Conservation (phyloP, 164 flowering plant species). For the Dillenia suffruticosa region DNA sequence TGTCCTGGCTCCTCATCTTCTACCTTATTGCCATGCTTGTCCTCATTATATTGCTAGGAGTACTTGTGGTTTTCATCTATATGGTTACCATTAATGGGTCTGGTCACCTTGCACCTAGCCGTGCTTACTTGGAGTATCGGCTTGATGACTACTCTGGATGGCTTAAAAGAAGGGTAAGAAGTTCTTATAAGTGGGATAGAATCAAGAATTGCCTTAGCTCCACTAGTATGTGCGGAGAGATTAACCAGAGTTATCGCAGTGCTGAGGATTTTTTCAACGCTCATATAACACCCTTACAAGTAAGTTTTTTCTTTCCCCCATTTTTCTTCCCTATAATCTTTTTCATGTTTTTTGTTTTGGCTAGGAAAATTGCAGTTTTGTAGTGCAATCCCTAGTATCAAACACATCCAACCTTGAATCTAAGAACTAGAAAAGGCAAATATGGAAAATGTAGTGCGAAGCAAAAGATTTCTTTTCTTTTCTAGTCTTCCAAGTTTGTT, state of each 20-base stretch:
- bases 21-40: conserved; percentile 78
- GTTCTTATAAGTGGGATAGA: conserved; percentile 78
- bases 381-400: background rate
- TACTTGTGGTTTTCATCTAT: conserved; percentile 59
- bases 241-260: conserved; percentile 64
- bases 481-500: too few relatives aligned
- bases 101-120: conserved; percentile 69
- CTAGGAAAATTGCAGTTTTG: background rate
- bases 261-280: conserved; percentile 90
- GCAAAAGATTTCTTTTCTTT: background rate
- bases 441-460: background rate
- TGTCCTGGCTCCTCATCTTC: conserved; percentile 54
- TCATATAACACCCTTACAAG: conserved; percentile 75
- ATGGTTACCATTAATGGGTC: conserved; percentile 71
- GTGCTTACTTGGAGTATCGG: conserved; percentile 73
- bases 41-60: conserved; percentile 50
- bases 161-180: conserved; percentile 53
- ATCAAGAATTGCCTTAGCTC: conserved; percentile 67
- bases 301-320: conserved; percentile 11
- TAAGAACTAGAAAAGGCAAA: background rate
- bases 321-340: background rate
- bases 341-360: background rate
- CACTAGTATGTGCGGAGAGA: conserved; percentile 49
- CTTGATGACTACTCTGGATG: conserved; percentile 77
- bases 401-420: background rate